Conservation (phyloP, 139 green algal species). For the Chlorella sp. region DNA sequence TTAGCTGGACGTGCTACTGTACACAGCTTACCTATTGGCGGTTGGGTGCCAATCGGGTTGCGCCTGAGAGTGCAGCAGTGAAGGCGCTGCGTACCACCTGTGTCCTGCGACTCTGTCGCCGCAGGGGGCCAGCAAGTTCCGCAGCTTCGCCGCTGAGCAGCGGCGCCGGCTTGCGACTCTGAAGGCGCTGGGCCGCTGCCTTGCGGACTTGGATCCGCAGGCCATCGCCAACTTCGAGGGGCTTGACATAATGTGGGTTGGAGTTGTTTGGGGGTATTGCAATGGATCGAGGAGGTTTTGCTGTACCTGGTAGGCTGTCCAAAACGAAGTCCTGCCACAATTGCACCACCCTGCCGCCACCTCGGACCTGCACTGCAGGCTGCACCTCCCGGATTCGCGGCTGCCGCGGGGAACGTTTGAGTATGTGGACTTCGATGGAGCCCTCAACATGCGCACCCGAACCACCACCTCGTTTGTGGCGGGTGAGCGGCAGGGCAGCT, state of each 20-base stretch:
- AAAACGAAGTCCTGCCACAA: no score
- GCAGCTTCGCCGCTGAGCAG: constrained; percentile 68
- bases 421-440: constrained; percentile 59
- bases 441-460: constrained; percentile 60
- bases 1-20: background rate
- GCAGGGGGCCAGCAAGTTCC: constrained; percentile 75
- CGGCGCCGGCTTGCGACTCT: constrained; percentile 76
- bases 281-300: no score
- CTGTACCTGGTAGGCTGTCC: no score
- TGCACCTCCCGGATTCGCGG: constrained; percentile 77
- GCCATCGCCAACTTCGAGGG: constrained; percentile 53
- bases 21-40: no score
- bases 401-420: constrained; percentile 61
- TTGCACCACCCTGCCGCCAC: no score
- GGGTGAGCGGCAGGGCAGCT: background rate
- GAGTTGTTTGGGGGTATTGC: no score
- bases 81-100: no score
- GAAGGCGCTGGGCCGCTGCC: constrained; percentile 55
- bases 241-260: constrained; percentile 62
- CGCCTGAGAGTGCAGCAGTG: no score
- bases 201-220: constrained; percentile 35
- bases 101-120: no score
- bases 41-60: no score
- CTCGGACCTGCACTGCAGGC: constrained; percentile 3
- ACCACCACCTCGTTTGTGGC: constrained; percentile 71